A percentile compares a stretch with the other conserved stretches of the same genome.
Evolutionary conservation across 306 rosid species (phyloP).

Genomic region (Glycyrrhiza uralensis): DNA sequence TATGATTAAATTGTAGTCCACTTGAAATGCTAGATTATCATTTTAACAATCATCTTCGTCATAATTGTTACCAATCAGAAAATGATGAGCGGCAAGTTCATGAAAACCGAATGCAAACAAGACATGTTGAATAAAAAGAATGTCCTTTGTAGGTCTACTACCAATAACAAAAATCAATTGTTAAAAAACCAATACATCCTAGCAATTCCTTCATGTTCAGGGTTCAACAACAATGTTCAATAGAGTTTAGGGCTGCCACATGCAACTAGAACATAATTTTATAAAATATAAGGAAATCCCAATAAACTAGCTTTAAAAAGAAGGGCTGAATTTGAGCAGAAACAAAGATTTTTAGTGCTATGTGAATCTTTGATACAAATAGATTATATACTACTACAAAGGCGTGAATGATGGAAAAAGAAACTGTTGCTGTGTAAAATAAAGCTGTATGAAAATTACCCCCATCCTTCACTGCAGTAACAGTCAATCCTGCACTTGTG

Average conservation of each 20-base stretch:
- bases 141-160: not conserved
- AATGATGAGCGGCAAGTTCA: not conserved
- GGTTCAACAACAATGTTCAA: constrained; percentile 7
- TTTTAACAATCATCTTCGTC: not conserved
- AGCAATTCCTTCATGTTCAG: constrained; percentile 2
- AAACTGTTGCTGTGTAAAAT: not conserved
- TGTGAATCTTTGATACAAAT: not conserved
- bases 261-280: constrained; percentile 1
- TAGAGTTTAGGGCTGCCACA: not conserved
- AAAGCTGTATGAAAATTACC: constrained; percentile 38
- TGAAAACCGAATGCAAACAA: not conserved
- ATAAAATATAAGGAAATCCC: not conserved
- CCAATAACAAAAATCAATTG: not conserved
- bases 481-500: constrained; percentile 96
- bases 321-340: constrained; percentile 7
- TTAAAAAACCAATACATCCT: not conserved
- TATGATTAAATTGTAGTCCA: not conserved
- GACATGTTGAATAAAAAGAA: not conserved
- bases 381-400: not conserved
- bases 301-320: not conserved
- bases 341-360: constrained; percentile 11
- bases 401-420: not conserved
- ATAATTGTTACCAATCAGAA: not conserved
- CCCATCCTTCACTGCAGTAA: constrained; percentile 96
- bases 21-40: constrained; percentile 14